Conservation (phyloP, 140 eudicot species). For the Erigeron philadelphicus region DNA sequence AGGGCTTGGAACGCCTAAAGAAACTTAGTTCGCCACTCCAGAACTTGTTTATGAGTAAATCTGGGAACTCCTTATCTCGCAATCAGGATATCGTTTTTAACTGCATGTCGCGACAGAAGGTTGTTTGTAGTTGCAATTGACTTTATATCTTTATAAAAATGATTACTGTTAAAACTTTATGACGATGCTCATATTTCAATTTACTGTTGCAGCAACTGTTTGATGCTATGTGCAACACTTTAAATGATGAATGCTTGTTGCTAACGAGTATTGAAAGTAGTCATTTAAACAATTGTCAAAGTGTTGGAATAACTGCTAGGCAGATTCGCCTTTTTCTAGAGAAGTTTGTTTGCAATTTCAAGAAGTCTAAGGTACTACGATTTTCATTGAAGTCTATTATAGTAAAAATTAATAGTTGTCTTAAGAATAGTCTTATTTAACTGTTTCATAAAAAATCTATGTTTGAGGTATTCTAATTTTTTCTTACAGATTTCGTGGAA, state of each 20-base stretch:
- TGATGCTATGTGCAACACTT: constrained; percentile 49
- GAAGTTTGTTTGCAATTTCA: constrained; percentile 45
- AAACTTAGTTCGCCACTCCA: constrained; percentile 38
- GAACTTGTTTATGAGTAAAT: constrained; percentile 34
- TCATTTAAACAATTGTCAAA: constrained; percentile 50
- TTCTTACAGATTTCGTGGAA: background rate
- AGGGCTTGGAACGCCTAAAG: constrained; percentile 44
- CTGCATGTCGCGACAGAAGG: constrained; percentile 93
- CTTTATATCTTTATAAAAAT: background rate
- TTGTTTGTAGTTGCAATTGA: constrained; percentile 22
- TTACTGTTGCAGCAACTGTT: constrained; percentile 62
- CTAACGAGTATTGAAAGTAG: constrained; percentile 46
- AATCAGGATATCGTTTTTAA: constrained; percentile 46
- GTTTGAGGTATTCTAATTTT: background rate
- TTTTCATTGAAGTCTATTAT: background rate
- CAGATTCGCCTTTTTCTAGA: constrained; percentile 44
- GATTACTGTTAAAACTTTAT: background rate
- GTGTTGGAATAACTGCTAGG: constrained; percentile 40
- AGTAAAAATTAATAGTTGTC: no score
- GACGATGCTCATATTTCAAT: constrained; percentile 14
- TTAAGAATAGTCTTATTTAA: no score
- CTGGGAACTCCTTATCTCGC: constrained; percentile 33
- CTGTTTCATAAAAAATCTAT: background rate
- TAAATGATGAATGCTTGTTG: constrained; percentile 67
- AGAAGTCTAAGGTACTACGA: constrained; percentile 62